A percentile compares a stretch with the other conserved stretches of the same genome.
Evolutionary conservation across 768 basidiomycete genomes (phyloP).

Genomic region (Lactarius quietus): DNA sequence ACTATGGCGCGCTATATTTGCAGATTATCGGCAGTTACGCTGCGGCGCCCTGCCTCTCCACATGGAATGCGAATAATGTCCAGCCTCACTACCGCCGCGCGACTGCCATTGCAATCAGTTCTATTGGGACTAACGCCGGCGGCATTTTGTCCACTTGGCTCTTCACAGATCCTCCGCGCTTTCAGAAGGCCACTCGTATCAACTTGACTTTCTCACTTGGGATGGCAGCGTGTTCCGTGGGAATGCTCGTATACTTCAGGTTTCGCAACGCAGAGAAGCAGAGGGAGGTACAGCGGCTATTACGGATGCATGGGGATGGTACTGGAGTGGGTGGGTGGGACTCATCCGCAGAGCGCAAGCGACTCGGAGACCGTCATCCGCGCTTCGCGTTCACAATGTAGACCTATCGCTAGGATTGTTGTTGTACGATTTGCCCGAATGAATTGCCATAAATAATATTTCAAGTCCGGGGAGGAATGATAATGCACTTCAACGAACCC

Average conservation of each 20-base stretch:
- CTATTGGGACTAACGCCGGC: constrained; percentile 25
- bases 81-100: constrained; percentile 25
- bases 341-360: background rate
- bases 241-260: constrained; percentile 7
- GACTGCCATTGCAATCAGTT: constrained; percentile 29
- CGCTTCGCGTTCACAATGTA: background rate
- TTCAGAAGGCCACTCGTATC: constrained; percentile 11
- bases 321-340: background rate
- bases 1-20: constrained; percentile 32
- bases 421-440: background rate
- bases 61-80: constrained; percentile 34
- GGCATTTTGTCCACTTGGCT: constrained; percentile 12
- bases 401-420: background rate
- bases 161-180: constrained; percentile 4
- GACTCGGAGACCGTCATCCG: background rate
- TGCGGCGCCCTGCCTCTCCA: constrained; percentile 27
- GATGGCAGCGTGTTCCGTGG: background rate
- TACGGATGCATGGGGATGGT: constrained; percentile 1
- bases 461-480: background rate
- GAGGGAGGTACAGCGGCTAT: constrained; percentile 3
- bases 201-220: constrained; percentile 15
- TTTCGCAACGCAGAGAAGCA: constrained; percentile 7
- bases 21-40: constrained; percentile 33
- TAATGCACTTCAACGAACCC: background rate
- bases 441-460: background rate